phyloP scores from a whole-genome alignment of 495 filamentous ascomycete species.

The Tuber borchii region DNA sequence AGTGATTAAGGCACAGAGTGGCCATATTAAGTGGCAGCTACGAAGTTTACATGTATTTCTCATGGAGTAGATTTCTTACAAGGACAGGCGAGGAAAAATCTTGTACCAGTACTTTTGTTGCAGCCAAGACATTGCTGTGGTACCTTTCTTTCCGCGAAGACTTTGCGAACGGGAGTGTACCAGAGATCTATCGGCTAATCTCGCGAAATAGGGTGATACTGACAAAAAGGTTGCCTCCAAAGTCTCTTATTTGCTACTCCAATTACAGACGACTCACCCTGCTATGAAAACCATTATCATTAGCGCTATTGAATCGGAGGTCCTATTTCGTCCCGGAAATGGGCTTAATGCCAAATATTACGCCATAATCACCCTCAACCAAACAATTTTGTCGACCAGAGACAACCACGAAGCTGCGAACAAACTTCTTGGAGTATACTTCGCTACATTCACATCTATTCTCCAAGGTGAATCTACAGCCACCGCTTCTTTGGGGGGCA shows the following conservation, averaged over 20 bases:
- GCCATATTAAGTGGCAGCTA: too few species aligned
- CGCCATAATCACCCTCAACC: slow-evolving; percentile 90
- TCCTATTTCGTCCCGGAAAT: slow-evolving; percentile 81
- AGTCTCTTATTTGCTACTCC: slow-evolving; percentile 84
- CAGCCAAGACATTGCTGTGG: too few species aligned
- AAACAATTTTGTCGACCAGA: slow-evolving; percentile 78
- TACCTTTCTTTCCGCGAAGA: too few species aligned
- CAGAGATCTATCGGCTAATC: slow-evolving; percentile 3
- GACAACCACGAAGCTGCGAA: slow-evolving; percentile 70
- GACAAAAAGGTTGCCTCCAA: slow-evolving; percentile 90
- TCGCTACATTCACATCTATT: slow-evolving; percentile 69
- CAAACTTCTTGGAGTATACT: slow-evolving; percentile 81
- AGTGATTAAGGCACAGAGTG: too few species aligned
- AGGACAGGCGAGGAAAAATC: too few species aligned
- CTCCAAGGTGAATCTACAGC: slow-evolving; percentile 52
- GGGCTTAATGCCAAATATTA: slow-evolving; percentile 86
- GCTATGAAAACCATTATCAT: slow-evolving; percentile 87
- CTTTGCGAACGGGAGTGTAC: too few species aligned
- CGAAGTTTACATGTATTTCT: too few species aligned
- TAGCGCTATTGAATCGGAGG: slow-evolving; percentile 71
- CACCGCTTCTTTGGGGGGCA: not conserved
- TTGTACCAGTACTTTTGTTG: too few species aligned
- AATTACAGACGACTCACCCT: slow-evolving; percentile 78
- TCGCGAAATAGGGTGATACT: slow-evolving; percentile 58
- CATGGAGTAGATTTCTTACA: too few species aligned